phyloP scores from a whole-genome alignment of 2,329 filamentous ascomycete species.

The Lecanosticta acicola region DNA sequence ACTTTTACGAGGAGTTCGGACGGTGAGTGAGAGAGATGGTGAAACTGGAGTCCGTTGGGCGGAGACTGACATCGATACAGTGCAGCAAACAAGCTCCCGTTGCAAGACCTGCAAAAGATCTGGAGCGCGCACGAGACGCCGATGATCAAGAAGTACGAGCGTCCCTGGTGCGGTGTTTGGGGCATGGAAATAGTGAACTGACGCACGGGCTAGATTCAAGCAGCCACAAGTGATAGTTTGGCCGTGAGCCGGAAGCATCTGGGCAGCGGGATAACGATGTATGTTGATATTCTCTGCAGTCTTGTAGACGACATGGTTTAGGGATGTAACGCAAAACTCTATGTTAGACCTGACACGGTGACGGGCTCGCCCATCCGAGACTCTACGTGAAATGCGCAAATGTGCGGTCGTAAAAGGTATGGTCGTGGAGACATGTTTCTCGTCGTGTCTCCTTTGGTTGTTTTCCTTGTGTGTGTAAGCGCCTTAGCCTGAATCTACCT shows the following conservation, averaged over 20 bases:
- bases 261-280: too few species aligned
- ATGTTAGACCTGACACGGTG: background rate
- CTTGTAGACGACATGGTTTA: background rate
- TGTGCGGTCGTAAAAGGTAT: too few species aligned
- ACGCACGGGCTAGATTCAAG: background rate
- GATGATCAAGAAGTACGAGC: background rate
- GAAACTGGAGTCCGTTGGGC: background rate
- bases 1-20: conserved; percentile 19
- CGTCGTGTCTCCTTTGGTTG: too few species aligned
- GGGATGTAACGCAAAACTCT: background rate
- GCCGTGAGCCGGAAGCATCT: too few species aligned
- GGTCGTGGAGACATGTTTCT: too few species aligned
- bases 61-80: conserved; percentile 8
- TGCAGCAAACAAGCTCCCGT: background rate
- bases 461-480: background rate
- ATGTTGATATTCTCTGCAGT: too few species aligned
- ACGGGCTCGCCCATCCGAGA: too few species aligned
- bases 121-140: background rate
- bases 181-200: background rate
- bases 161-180: background rate
- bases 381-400: too few species aligned
- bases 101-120: background rate
- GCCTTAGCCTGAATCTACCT: too few species aligned
- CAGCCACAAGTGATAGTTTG: background rate
- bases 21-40: conserved; percentile 15